A percentile compares a stretch with the other conserved stretches of the same genome.
Conservation (phyloP, 129 eudicot genomes). For the Tagetes erecta region DNA sequence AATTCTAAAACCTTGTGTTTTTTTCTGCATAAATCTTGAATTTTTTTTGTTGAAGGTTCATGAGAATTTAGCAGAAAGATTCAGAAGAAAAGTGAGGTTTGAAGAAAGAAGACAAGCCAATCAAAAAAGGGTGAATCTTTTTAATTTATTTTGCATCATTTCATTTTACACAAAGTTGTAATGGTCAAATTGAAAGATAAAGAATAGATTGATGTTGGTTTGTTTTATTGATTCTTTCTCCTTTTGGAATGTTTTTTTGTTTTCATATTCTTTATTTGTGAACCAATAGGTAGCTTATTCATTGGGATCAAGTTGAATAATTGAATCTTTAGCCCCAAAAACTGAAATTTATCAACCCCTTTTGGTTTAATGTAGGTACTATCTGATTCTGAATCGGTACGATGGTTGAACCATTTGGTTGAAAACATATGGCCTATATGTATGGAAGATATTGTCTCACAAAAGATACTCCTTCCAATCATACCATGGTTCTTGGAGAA, state of each 20-base stretch:
- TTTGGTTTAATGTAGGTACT: slow-evolving; percentile 51
- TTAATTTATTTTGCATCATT: not conserved
- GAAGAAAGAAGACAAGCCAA: slow-evolving; percentile 72
- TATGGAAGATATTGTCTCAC: slow-evolving; percentile 79
- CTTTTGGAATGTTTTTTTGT: not conserved
- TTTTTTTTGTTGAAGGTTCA: slow-evolving; percentile 49
- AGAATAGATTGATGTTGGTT: slow-evolving; percentile 10
- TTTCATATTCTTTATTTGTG: not conserved
- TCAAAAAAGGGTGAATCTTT: slow-evolving; percentile 68
- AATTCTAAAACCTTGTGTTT: not conserved
- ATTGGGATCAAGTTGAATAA: slow-evolving; percentile 20
- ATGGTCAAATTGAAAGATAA: not conserved
- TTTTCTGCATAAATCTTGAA: not conserved
- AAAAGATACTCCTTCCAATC: slow-evolving; percentile 76
- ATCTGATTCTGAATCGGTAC: slow-evolving; percentile 81
- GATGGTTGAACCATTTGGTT: slow-evolving; percentile 87
- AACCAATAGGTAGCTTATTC: not conserved
- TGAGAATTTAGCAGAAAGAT: slow-evolving; percentile 60
- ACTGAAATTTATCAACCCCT: not conserved
- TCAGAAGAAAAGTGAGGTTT: slow-evolving; percentile 61
- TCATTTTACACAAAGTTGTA: not conserved
- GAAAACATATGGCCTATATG: slow-evolving; percentile 90
- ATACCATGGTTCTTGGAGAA: slow-evolving; percentile 93
- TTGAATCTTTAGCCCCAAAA: slow-evolving; percentile 6
- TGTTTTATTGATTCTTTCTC: slow-evolving; percentile 1